A percentile compares a stretch with the other conserved stretches of the same genome.
Evolutionary conservation across 1,284 basidiomycete species (phyloP).

Genomic region (Blastosporella zonata): DNA sequence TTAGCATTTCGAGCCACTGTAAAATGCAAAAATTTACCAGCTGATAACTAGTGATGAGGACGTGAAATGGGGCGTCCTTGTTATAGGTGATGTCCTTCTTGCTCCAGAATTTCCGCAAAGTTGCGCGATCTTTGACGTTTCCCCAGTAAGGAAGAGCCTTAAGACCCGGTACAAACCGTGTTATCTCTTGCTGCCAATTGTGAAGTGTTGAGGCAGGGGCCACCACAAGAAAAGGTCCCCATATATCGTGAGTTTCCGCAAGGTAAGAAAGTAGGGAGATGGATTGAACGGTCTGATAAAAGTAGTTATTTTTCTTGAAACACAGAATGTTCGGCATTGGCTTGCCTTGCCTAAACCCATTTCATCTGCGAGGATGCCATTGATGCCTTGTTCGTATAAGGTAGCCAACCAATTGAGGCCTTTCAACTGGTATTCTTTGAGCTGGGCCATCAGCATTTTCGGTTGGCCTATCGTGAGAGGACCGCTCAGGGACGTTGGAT

Average conservation of each 20-base stretch:
- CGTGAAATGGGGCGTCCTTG: slow-evolving; percentile 94
- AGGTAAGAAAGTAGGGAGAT: slow-evolving; percentile 97
- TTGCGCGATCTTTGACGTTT: slow-evolving; percentile 93
- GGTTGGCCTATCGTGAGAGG: slow-evolving; percentile 89
- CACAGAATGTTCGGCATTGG: slow-evolving; percentile 9
- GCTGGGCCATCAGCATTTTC: slow-evolving; percentile 92
- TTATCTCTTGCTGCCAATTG: slow-evolving; percentile 99
- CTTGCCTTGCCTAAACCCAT: slow-evolving; percentile 94
- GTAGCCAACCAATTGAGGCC: slow-evolving; percentile 98
- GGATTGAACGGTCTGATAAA: slow-evolving; percentile 89
- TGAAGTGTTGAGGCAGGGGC: slow-evolving; percentile 97
- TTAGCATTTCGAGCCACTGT: background rate
- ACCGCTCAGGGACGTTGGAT: slow-evolving; percentile 91
- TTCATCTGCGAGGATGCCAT: slow-evolving; percentile 97
- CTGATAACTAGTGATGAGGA: slow-evolving; percentile 97
- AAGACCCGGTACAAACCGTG: slow-evolving; percentile 90
- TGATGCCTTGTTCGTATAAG: slow-evolving; percentile 98
- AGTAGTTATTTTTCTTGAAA: slow-evolving; percentile 1
- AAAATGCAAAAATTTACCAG: slow-evolving; percentile 52
- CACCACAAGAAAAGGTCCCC: slow-evolving; percentile 99
- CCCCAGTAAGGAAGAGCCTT: slow-evolving; percentile 99
- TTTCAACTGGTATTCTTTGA: slow-evolving; percentile 99
- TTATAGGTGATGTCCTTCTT: slow-evolving; percentile 97
- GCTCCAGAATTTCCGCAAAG: slow-evolving; percentile 97
- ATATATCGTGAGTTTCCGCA: slow-evolving; percentile 96